A percentile compares a stretch with the other conserved stretches of the same genome.
Evolutionary conservation across 208 protist genomes (phyloP).

Genomic region (Leptomonas pyrrhocoris): DNA sequence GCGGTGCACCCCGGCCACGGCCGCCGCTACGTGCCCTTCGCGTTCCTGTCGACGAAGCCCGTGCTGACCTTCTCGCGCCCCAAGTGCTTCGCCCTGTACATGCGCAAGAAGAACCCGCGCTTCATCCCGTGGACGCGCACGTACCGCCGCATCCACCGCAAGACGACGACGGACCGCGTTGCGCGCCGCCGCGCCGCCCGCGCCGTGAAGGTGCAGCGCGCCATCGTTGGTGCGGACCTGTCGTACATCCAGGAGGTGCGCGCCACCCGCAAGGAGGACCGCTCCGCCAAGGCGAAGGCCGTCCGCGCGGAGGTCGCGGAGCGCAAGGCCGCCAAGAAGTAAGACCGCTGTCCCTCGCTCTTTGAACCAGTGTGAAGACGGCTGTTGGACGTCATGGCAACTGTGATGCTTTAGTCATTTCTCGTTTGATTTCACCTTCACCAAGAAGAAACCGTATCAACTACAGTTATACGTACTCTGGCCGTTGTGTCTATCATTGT

Average conservation of each 20-base stretch:
- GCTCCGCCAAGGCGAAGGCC: constrained; percentile 89
- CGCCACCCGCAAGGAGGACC: constrained; percentile 78
- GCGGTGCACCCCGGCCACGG: constrained; percentile 94
- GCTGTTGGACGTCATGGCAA: constrained; percentile 1
- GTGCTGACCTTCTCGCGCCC: constrained; percentile 92
- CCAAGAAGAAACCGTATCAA: not conserved
- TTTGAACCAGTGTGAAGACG: no score
- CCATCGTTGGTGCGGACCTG: constrained; percentile 88
- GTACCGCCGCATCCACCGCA: constrained; percentile 94
- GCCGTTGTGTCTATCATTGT: no score
- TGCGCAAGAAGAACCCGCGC: constrained; percentile 95
- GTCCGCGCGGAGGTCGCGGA: constrained; percentile 88
- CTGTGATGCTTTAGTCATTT: constrained; percentile 14
- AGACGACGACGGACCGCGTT: constrained; percentile 88
- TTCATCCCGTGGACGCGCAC: constrained; percentile 93
- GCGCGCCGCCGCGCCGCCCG: constrained; percentile 80
- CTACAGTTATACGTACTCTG: no score
- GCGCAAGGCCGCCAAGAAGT: constrained; percentile 93
- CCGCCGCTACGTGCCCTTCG: constrained; percentile 92
- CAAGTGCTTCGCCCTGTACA: constrained; percentile 92
- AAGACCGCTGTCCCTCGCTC: no score
- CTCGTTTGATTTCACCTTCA: constrained; percentile 23
- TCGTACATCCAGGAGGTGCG: constrained; percentile 91
- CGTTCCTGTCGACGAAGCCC: constrained; percentile 94
- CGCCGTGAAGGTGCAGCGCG: constrained; percentile 76